A percentile compares a stretch with the other conserved stretches of the same genome.
These are phyloP conservation scores for Prillingera fragicola DNA, from an alignment of 1,284 basidiomycete species.

Conservation along the genomic window DNA sequence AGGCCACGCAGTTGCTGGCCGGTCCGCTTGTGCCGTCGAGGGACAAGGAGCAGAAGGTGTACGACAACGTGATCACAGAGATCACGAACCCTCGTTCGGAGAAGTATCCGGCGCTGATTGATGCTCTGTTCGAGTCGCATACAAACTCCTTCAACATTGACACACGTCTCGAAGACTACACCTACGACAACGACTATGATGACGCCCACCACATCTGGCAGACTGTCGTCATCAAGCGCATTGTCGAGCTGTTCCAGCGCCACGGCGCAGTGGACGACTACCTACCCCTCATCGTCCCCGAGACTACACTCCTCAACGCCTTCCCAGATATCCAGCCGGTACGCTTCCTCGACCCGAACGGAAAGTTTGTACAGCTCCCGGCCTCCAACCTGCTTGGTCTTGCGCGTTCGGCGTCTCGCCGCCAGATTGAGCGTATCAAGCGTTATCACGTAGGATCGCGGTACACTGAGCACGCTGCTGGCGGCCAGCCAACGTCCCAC, in stretches of 20 bases:
- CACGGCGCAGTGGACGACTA: slow-evolving; percentile 81
- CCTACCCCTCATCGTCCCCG: slow-evolving; percentile 74
- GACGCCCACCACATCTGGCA: slow-evolving; percentile 51
- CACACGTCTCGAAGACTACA: slow-evolving; percentile 60
- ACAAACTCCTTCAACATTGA: slow-evolving; percentile 55
- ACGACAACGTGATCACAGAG: slow-evolving; percentile 36
- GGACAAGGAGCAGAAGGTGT: slow-evolving; percentile 37
- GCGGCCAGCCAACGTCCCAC: slow-evolving; percentile 40
- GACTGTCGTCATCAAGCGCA: slow-evolving; percentile 63
- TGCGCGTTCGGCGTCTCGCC: slow-evolving; percentile 73
- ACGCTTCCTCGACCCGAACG: slow-evolving; percentile 71
- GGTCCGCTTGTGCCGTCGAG: slow-evolving; percentile 59
- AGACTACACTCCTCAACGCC: slow-evolving; percentile 53
- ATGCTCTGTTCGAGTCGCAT: slow-evolving; percentile 33
- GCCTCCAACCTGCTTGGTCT: slow-evolving; percentile 74
- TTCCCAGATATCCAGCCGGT: slow-evolving; percentile 61
- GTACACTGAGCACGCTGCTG: slow-evolving; percentile 49
- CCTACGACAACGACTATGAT: slow-evolving; percentile 76
- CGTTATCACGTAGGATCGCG: slow-evolving; percentile 76
- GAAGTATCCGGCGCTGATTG: slow-evolving; percentile 39
- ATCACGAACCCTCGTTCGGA: slow-evolving; percentile 43
- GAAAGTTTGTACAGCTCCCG: slow-evolving; percentile 73
- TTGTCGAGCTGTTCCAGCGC: slow-evolving; percentile 71
- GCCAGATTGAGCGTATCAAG: slow-evolving; percentile 73
- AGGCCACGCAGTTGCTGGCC: slow-evolving; percentile 75